Evolutionary conservation across 2,329 filamentous ascomycete species (phyloP).

Genomic region (Trichoderma aggressivum): DNA sequence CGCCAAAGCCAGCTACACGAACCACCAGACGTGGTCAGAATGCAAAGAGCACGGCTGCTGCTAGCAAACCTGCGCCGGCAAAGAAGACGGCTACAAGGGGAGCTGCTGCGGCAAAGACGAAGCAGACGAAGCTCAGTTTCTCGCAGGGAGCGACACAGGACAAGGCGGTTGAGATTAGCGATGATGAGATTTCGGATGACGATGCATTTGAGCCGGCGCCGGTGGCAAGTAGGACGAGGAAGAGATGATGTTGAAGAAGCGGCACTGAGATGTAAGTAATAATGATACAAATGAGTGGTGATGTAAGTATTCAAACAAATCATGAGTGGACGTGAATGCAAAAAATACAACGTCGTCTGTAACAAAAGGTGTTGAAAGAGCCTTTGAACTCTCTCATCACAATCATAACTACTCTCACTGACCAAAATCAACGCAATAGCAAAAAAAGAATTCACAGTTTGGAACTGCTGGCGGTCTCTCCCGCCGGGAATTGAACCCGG

Average conservation of each 20-base stretch:
- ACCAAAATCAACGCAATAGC: not conserved
- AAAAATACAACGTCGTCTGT: not conserved
- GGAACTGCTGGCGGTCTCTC: constrained; percentile 21
- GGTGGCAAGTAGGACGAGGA: constrained; percentile 32
- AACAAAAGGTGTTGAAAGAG: not conserved
- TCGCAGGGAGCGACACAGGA: constrained; percentile 42
- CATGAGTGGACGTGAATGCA: not conserved
- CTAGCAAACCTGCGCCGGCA: constrained; percentile 23
- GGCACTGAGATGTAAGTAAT: constrained; percentile 27
- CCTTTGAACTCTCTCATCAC: not conserved
- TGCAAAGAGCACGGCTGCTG: constrained; percentile 17
- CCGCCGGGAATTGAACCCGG: constrained; percentile 27
- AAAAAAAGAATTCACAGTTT: constrained; percentile 16
- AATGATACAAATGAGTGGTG: constrained; percentile 25
- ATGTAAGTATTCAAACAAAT: not conserved
- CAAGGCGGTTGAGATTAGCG: constrained; percentile 57
- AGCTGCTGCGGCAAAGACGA: constrained; percentile 21
- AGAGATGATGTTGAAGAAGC: constrained; percentile 23
- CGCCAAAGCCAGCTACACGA: constrained; percentile 38
- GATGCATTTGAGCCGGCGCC: constrained; percentile 60
- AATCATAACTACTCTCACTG: not conserved
- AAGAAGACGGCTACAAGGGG: constrained; percentile 24
- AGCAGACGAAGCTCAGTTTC: constrained; percentile 34
- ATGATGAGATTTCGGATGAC: constrained; percentile 63
- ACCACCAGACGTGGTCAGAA: constrained; percentile 25